Evolutionary conservation across 352 stramenopile genomes (phyloP), one percentile per base, ranked within the genome.

Genomic region (Globisporangium viniferum): DNA sequence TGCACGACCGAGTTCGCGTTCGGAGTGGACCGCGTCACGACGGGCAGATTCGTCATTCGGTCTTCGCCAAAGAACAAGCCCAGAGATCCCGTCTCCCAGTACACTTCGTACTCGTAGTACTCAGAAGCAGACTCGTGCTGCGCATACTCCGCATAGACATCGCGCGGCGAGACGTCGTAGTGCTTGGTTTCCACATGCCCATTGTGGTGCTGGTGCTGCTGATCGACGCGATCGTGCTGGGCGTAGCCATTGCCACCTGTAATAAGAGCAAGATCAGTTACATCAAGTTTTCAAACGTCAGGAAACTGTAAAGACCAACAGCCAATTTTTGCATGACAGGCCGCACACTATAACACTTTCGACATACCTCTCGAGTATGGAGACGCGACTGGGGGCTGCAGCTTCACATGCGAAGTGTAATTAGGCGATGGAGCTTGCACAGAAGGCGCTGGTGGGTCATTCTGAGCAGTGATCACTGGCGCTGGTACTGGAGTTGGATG

Each of bases 41-140:
- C 82, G 0, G 88, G 88, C 15, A 91, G 75, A 14, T 81, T 88
- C 0, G 85, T 91, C 3, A 72, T 48, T 14, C 79, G 78, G 48
- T 96, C 79, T 64, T 96, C 88, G 0, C 83, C 88, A 70, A 96
- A 96, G 65, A 93, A 93, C 29, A 96, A 44, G n/a, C 88, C 88
- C 6, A 96, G 62, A 6, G 85, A 88, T 0, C 88, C 88, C 0
- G 85, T 91, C 53, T 92, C 85, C 88, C 88, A 96, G 55, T 83
- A 81, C 35, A 94, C 88, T 62, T 94, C 80, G 57, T 91, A 91
- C 44, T 89, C 79, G 46, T 78, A 68, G 35, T 69, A 73, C 10
- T 84, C 73, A 0, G 41, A 49, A 49, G 41, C 41, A 49, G 41
- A 49, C 15, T 69, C 58, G 12, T 74, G 69, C 22, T 67, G 73